Evolutionary conservation across 1,284 basidiomycete genomes (phyloP).

Genomic region (Phylloporus sp.): DNA sequence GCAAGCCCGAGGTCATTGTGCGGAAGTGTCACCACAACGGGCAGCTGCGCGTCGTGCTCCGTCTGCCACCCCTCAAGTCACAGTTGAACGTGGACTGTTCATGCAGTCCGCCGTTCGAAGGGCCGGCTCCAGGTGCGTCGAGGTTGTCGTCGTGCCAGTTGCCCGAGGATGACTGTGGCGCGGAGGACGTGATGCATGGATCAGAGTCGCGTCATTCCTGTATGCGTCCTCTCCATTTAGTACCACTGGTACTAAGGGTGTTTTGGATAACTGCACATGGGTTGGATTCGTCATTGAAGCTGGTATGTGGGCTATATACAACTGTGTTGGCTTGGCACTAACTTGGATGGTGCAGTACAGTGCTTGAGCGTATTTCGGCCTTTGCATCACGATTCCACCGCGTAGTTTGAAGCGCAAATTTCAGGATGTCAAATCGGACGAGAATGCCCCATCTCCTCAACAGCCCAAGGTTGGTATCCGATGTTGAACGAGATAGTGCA

Average conservation of each 20-base stretch:
- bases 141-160: slow-evolving; percentile 33
- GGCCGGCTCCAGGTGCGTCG: slow-evolving; percentile 32
- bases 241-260: neutral
- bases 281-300: neutral
- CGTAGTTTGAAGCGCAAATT: slow-evolving; percentile 35
- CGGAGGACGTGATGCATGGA: neutral
- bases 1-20: slow-evolving; percentile 6
- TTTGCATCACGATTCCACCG: slow-evolving; percentile 34
- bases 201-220: neutral
- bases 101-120: neutral
- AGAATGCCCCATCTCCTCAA: neutral
- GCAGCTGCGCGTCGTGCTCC: slow-evolving; percentile 15
- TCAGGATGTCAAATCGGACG: slow-evolving; percentile 29
- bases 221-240: neutral
- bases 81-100: slow-evolving; percentile 7
- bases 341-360: neutral
- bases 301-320: neutral
- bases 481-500: too few relatives aligned
- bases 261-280: neutral
- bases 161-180: slow-evolving; percentile 28
- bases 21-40: slow-evolving; percentile 11
- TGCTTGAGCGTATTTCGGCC: slow-evolving; percentile 24
- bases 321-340: neutral
- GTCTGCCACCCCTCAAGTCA: slow-evolving; percentile 30
- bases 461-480: slow-evolving; percentile 31